Conservation (phyloP, 306 rosid genomes). For the Gillenia trifoliata region DNA sequence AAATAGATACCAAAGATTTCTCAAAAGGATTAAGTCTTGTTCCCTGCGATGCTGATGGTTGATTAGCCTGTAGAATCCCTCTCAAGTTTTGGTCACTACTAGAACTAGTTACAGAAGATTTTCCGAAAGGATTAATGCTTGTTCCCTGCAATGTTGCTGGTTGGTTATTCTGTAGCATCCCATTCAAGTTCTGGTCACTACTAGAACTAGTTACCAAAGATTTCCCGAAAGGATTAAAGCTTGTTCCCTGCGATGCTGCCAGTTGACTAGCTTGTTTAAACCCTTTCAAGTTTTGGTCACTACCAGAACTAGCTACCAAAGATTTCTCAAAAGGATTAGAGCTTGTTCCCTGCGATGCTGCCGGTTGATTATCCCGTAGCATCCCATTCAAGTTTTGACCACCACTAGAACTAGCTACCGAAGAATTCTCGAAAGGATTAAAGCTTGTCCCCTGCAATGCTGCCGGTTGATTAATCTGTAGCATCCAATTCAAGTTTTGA, state of each 20-base stretch:
- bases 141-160: conserved; percentile 20
- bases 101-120: conserved; percentile 25
- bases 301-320: conserved; percentile 18
- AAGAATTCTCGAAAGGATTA: conserved; percentile 29
- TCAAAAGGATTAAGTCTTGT: no score
- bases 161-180: conserved; percentile 24
- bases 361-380: neutral
- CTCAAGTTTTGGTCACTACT: neutral
- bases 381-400: conserved; percentile 11
- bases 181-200: conserved; percentile 8
- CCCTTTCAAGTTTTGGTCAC: conserved; percentile 7
- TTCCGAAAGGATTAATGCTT: conserved; percentile 31
- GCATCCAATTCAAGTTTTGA: neutral
- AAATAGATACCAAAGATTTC: no score
- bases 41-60: no score
- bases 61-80: no score
- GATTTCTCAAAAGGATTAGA: conserved; percentile 26
- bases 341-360: conserved; percentile 26
- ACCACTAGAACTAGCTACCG: conserved; percentile 16
- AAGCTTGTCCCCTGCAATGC: conserved; percentile 26
- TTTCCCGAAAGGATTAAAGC: conserved; percentile 28
- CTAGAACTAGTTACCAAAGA: conserved; percentile 20
- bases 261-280: conserved; percentile 25
- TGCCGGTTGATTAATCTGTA: neutral
- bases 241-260: conserved; percentile 22